Percentiles rank a stretch among this genome's conserved stretches.
phyloP scores from a whole-genome alignment of 768 basidiomycete genomes.

The Boletus sensibilis region DNA sequence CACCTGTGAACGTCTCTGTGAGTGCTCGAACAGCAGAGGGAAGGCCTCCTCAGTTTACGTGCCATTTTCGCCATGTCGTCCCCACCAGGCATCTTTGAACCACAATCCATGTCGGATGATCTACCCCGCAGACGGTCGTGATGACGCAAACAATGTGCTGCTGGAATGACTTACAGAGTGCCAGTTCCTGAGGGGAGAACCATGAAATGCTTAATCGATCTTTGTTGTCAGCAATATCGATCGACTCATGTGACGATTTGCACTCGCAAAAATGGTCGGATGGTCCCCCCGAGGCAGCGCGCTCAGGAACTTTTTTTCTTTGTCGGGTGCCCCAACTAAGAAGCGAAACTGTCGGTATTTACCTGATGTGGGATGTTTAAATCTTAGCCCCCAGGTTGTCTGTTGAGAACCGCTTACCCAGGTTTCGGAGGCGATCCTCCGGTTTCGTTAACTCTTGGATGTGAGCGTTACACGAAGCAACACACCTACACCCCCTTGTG shows the following conservation, averaged over 20 bases:
- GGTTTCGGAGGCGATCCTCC: too few species aligned
- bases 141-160: too few species aligned
- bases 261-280: conserved; percentile 10
- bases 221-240: neutral
- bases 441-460: too few species aligned
- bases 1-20: conserved; percentile 41
- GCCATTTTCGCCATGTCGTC: too few species aligned
- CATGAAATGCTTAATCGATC: conserved; percentile 61
- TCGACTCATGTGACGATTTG: neutral
- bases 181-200: conserved; percentile 67
- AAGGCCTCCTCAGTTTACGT: too few species aligned
- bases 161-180: conserved; percentile 47
- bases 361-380: neutral
- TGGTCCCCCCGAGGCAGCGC: conserved; percentile 44
- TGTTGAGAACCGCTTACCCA: neutral
- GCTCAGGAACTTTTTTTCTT: conserved; percentile 61
- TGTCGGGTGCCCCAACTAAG: conserved; percentile 68
- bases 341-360: conserved; percentile 55
- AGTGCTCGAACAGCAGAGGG: neutral
- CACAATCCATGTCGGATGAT: too few species aligned
- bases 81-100: too few species aligned
- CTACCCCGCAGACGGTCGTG: too few species aligned
- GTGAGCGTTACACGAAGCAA: too few species aligned
- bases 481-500: too few species aligned
- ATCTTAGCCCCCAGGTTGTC: neutral